A percentile compares a stretch with the other conserved stretches of the same genome.
Conservation (phyloP, 768 basidiomycete species). For the Ramaria sp. region DNA sequence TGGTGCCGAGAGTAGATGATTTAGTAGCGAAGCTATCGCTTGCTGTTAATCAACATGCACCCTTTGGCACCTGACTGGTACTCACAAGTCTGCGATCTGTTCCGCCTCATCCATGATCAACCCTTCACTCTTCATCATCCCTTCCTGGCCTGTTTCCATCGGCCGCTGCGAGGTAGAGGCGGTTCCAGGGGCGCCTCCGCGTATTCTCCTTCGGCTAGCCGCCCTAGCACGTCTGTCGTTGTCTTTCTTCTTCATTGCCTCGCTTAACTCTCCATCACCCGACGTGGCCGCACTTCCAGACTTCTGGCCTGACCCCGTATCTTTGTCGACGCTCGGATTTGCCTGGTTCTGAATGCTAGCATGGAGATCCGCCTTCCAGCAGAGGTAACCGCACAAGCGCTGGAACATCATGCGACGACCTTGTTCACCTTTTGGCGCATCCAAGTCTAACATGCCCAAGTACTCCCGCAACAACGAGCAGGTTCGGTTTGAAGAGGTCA, state of each 20-base stretch:
- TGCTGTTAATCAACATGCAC: not conserved
- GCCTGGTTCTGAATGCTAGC: not conserved
- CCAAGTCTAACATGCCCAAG: constrained; percentile 51
- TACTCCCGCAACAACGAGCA: constrained; percentile 71
- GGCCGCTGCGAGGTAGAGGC: not conserved
- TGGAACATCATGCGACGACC: constrained; percentile 73
- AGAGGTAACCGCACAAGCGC: constrained; percentile 62
- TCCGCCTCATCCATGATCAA: constrained; percentile 13
- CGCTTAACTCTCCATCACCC: constrained; percentile 38
- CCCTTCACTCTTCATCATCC: constrained; percentile 4
- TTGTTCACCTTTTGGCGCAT: constrained; percentile 45
- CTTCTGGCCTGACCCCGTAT: not conserved
- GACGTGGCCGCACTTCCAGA: not conserved
- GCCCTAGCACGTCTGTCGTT: constrained; percentile 44
- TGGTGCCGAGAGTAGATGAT: not conserved
- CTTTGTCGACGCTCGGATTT: not conserved
- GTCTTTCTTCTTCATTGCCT: constrained; percentile 72
- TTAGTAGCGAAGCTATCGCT: not conserved
- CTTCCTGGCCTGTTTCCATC: not conserved
- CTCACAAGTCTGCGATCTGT: constrained; percentile 50
- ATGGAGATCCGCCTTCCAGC: constrained; percentile 59
- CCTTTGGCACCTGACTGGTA: constrained; percentile 5
- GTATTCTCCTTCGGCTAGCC: constrained; percentile 51
- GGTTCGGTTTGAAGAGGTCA: constrained; percentile 74
- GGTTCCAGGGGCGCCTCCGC: constrained; percentile 52